Evolutionary conservation across 371 early-diverging fungal genomes (phyloP), one percentile per base, ranked within the genome.

Genomic region (Mucor circinelloides): DNA sequence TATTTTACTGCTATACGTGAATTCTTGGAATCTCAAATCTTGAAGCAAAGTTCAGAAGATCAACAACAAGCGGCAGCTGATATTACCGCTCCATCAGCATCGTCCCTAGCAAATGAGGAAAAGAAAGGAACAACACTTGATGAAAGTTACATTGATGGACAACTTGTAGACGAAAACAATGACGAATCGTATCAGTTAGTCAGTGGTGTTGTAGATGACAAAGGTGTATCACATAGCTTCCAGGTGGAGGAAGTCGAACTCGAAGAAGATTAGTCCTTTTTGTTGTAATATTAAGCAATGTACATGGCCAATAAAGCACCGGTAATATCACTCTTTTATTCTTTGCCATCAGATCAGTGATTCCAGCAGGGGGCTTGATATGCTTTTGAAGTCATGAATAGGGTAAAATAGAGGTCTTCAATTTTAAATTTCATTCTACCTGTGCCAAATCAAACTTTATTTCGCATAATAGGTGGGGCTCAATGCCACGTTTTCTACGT

Each of bases 1-100:
- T 98, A 97, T 71, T 96, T 93, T 79, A 90, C 89, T 30, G 83
- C 83, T 12, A 91, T 97, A 48, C 74, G 73, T 17, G 81, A 80
- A 27, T 83, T 74, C 50, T 56, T 83, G 36, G 71, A 72, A 48
- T 56, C 50, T 15, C 57, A 62, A 19, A 57, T 76, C 25, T 63
- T 72, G 23, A 78, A 70, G 32, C 64, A 69, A 57, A 50, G 15
- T 13, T 6, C 12, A 6, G 38, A 58, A 70, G 25, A 44, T 38
- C 7, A 27, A 31, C 61, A 59, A 36, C 59, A 56, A 10, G 36
- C 34, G 10, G 2, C 34, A 34, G 8, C 34, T 32, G 34, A 32
- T 4, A 32, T 32, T 32, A 32, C 40, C 9, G 13, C 13, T 10
- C 23, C n/a, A 21, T 21, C 23, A 46, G 61, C 27, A 31, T 0